These are phyloP conservation scores for Candida mattraensis DNA, from an alignment of 805 yeast genomes.

Conservation along the genomic window DNA sequence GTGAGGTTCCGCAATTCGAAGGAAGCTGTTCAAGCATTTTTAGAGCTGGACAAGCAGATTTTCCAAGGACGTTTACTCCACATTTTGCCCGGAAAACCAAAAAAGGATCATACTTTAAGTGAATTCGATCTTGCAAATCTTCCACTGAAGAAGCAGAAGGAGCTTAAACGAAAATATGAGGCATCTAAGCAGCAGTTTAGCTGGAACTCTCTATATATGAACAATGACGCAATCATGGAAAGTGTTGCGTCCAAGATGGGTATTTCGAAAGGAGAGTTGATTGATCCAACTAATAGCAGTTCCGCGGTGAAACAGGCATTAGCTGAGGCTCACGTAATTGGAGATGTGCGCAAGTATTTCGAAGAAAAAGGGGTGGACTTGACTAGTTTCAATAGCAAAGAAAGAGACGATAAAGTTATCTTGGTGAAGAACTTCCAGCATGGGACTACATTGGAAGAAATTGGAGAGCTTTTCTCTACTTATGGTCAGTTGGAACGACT, in stretches of 20 bases:
- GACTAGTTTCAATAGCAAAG: conserved; percentile 62
- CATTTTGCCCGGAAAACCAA: conserved; percentile 80
- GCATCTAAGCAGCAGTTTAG: conserved; percentile 87
- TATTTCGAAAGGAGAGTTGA: conserved; percentile 73
- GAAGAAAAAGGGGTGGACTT: conserved; percentile 85
- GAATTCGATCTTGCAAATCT: conserved; percentile 89
- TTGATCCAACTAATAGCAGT: conserved; percentile 82
- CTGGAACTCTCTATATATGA: conserved; percentile 94
- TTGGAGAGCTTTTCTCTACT: conserved; percentile 77
- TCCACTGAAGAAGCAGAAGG: conserved; percentile 89
- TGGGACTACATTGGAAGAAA: conserved; percentile 78
- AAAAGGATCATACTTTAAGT: conserved; percentile 79
- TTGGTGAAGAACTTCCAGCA: conserved; percentile 88
- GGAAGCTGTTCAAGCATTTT: conserved; percentile 76
- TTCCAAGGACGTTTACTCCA: conserved; percentile 94
- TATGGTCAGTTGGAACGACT: conserved; percentile 79
- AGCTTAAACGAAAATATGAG: conserved; percentile 75
- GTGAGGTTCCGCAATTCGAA: conserved; percentile 65
- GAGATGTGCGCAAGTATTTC: conserved; percentile 85
- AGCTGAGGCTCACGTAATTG: conserved; percentile 95
- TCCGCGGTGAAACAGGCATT: conserved; percentile 96
- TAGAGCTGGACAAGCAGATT: conserved; percentile 76
- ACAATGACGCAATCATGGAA: conserved; percentile 86
- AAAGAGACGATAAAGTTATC: conserved; percentile 77
- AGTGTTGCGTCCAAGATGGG: conserved; percentile 87